These are phyloP conservation scores for Diaporthe sp. DNA, from an alignment of 2,329 filamentous ascomycete genomes.

Conservation along the genomic window DNA sequence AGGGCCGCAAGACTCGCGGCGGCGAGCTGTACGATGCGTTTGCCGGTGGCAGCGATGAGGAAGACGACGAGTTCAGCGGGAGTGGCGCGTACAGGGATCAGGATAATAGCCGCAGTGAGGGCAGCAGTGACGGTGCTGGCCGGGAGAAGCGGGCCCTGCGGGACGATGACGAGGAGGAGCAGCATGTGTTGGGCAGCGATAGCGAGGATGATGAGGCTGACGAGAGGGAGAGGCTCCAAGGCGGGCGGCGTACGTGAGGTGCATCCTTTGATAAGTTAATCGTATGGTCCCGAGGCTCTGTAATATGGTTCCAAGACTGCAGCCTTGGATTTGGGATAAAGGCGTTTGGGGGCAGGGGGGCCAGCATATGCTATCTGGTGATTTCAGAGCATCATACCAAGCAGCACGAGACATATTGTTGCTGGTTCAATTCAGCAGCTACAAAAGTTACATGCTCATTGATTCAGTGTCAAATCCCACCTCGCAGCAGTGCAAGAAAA, in stretches of 20 bases:
- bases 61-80: slow-evolving; percentile 56
- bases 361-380: slow-evolving; percentile 6
- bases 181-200: slow-evolving; percentile 66
- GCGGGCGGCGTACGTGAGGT: slow-evolving; percentile 39
- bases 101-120: slow-evolving; percentile 29
- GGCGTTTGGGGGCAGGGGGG: neutral
- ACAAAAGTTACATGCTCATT: slow-evolving; percentile 1
- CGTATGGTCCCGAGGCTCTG: neutral
- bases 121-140: slow-evolving; percentile 47
- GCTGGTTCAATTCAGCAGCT: neutral
- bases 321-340: neutral
- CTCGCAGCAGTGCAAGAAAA: neutral
- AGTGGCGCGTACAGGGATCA: slow-evolving; percentile 57
- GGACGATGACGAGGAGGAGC: slow-evolving; percentile 52
- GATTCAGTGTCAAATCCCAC: neutral
- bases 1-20: slow-evolving; percentile 71
- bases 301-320: slow-evolving; percentile 15
- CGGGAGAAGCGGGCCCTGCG: slow-evolving; percentile 47
- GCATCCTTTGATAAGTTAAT: neutral
- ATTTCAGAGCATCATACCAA: slow-evolving; percentile 20
- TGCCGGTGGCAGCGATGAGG: slow-evolving; percentile 85
- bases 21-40: slow-evolving; percentile 98
- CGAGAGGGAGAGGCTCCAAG: slow-evolving; percentile 47
- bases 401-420: neutral
- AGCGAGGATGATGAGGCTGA: slow-evolving; percentile 58